Base-by-base conservation (phyloP, 2,329 filamentous ascomycete genomes). In the Hypoxylon sp. region DNA sequence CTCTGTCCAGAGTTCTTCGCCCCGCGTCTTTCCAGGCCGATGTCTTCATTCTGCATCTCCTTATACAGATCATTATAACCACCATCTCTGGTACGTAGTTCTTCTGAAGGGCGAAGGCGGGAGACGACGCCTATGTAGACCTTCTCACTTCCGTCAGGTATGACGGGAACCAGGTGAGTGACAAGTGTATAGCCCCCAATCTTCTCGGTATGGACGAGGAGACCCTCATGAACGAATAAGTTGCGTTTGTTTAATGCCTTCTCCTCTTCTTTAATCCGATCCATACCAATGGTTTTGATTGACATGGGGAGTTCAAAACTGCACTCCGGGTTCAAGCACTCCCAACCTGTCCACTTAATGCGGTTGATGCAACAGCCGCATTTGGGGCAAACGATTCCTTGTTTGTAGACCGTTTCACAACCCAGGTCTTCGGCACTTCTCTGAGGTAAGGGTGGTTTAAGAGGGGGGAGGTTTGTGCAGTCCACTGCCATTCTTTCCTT, bases 351-450 rank as follows among this genome's bases (percentile, higher is more conserved):
- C 88, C 89, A 93, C 22, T 81, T 75, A 13, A 83, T 79, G 1
- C 90, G 82, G 2, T 86, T 81, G 43, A 82, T 87, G 69, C 90
- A 91, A 41, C 85, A 82, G 0, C 80, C 78, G 66, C 91, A 93
- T 1, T 77, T 62, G 0, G 86, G 87, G 68, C 91, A 94, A 1
- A 90, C 85, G 48, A 92, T 85, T 0, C 90, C 91, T 52, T 80
- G 79, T 70, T 86, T 89, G 58, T 84, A 86, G 7, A 79, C 74
- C 2, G 79, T 76, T 10, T 85, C 82, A 0, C 84, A 82, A 3
- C 85, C 82, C 13, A 78, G 76, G 0, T 75, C 68, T 10, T 76
- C 68, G 4, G 1, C 24, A 8, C 24, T 2, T n/a, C 26, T 13
- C 6, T 19, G 15, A 11, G 75, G 70, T 4, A n/a, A n/a, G n/a